A percentile compares a stretch with the other conserved stretches of the same genome.
Evolutionary conservation across 305 asterid genomes (phyloP).

Genomic region (Fraxinus platypoda): DNA sequence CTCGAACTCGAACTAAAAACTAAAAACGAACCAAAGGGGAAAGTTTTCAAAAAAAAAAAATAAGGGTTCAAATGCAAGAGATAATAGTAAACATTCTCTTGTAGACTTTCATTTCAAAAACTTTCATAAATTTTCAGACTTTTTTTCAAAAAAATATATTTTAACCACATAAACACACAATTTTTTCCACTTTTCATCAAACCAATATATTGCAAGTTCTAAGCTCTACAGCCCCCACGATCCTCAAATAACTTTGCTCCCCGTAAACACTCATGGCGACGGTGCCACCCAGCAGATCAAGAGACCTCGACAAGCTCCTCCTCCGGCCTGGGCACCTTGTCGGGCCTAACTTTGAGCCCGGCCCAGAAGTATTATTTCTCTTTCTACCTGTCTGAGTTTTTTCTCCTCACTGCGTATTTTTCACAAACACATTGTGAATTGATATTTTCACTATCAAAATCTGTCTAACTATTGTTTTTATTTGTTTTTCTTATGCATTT

Average conservation of each 20-base stretch:
- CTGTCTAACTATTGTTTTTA: constrained; percentile 13
- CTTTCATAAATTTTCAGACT: background rate
- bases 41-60: background rate
- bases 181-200: background rate
- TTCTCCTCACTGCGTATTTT: constrained; percentile 2
- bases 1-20: no score
- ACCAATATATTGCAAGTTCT: background rate
- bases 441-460: constrained; percentile 6
- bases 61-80: no score
- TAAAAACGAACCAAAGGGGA: no score
- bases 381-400: background rate
- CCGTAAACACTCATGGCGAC: constrained; percentile 50
- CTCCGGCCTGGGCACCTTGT: constrained; percentile 82
- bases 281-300: constrained; percentile 76
- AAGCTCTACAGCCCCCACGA: constrained; percentile 29
- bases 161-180: background rate
- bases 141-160: no score
- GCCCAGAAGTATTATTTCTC: constrained; percentile 48
- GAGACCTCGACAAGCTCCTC: constrained; percentile 96
- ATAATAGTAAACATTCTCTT: no score
- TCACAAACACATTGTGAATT: constrained; percentile 25
- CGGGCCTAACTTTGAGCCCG: constrained; percentile 71
- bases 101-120: background rate
- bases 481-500: constrained; percentile 8
- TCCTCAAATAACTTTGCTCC: constrained; percentile 5